Percentiles rank a stretch among this genome's conserved stretches.
Conservation (phyloP, 352 stramenopile species). For the Pseudoperonospora humuli region DNA sequence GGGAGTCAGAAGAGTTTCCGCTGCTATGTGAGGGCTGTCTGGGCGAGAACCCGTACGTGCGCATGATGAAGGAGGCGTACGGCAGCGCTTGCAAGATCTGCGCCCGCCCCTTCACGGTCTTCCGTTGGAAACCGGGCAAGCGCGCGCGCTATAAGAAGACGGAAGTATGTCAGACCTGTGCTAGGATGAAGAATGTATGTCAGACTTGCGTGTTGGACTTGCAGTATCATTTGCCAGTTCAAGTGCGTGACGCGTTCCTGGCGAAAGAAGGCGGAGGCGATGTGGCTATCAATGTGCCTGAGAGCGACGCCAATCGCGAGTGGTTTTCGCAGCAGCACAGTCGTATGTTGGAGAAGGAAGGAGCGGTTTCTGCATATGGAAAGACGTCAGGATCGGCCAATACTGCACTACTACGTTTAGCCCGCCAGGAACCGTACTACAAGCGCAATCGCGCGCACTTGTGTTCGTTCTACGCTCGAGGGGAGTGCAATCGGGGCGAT, state of each 20-base stretch:
- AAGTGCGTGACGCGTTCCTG: conserved; percentile 90
- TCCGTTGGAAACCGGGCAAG: conserved; percentile 96
- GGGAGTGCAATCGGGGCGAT: conserved; percentile 89
- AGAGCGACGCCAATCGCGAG: conserved; percentile 91
- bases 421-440: conserved; percentile 85
- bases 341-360: conserved; percentile 88
- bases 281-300: conserved; percentile 74
- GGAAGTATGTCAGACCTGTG: conserved; percentile 95
- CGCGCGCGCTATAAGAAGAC: conserved; percentile 97
- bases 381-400: conserved; percentile 54
- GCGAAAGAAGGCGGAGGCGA: conserved; percentile 28
- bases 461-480: conserved; percentile 93
- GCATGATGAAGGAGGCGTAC: conserved; percentile 97
- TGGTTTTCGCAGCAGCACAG: conserved; percentile 92
- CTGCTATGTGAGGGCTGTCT: conserved; percentile 98
- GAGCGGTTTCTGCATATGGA: conserved; percentile 81
- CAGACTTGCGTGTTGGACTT: conserved; percentile 98
- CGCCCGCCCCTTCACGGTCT: conserved; percentile 95
- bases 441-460: conserved; percentile 88
- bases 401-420: conserved; percentile 78
- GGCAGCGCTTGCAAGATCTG: conserved; percentile 98
- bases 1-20: conserved; percentile 95
- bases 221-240: conserved; percentile 94
- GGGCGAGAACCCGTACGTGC: conserved; percentile 98
- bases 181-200: conserved; percentile 99